phyloP scores from a whole-genome alignment of 2,329 filamentous ascomycete species.

The Ambrosiella xylebori region DNA sequence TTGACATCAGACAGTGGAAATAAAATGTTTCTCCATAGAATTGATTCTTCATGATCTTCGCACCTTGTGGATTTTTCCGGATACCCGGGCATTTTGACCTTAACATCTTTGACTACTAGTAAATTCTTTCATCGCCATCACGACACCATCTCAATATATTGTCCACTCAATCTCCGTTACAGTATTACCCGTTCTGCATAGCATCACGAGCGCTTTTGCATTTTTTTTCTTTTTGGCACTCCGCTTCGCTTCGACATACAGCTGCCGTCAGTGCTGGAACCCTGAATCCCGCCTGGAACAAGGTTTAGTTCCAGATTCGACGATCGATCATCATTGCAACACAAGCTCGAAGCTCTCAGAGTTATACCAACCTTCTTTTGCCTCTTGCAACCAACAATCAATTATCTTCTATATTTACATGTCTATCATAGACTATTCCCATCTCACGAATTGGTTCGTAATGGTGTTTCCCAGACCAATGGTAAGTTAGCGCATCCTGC shows the following conservation, averaged over 20 bases:
- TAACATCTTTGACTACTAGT: neutral
- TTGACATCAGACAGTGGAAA: neutral
- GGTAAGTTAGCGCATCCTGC: neutral
- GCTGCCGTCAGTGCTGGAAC: neutral
- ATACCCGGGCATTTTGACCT: neutral
- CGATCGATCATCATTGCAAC: neutral
- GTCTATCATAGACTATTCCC: neutral
- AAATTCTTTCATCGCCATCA: neutral
- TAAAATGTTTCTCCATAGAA: slow-evolving; percentile 1
- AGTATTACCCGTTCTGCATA: neutral
- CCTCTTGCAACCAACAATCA: neutral
- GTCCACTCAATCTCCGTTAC: neutral
- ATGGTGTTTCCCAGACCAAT: slow-evolving; percentile 2
- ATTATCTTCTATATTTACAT: neutral
- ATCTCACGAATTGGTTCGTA: neutral
- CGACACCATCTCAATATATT: neutral
- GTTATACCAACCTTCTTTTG: neutral
- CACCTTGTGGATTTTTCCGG: neutral
- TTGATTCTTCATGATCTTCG: neutral
- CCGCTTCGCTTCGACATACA: neutral
- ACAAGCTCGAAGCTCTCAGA: neutral
- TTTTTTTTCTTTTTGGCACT: neutral
- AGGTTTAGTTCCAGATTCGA: neutral
- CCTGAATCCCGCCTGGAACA: neutral
- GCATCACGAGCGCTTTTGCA: slow-evolving; percentile 1